phyloP scores from a whole-genome alignment of 2,329 filamentous ascomycete species.

The Aspergillus fumigatiaffinis region DNA sequence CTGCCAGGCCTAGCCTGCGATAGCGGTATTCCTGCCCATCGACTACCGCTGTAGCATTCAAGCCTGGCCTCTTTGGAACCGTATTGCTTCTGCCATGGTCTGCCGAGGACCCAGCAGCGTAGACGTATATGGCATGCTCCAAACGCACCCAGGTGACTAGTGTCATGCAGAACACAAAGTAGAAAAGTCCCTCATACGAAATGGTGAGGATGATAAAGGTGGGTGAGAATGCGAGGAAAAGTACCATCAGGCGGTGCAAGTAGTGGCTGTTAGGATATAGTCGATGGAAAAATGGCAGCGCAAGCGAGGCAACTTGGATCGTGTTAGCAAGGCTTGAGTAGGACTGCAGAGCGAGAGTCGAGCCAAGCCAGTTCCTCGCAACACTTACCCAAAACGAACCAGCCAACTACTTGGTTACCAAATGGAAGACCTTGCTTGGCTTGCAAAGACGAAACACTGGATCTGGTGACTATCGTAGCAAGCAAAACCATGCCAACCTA shows the following conservation, averaged over 20 bases:
- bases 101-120: conserved; percentile 25
- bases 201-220: conserved; percentile 95
- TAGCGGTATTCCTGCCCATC: conserved; percentile 38
- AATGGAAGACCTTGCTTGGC: conserved; percentile 78
- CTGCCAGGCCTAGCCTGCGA: conserved; percentile 73
- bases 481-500: conserved; percentile 73
- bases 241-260: conserved; percentile 78
- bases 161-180: conserved; percentile 79
- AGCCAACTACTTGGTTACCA: conserved; percentile 84
- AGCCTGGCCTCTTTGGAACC: conserved; percentile 18
- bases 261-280: conserved; percentile 81
- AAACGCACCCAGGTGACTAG: conserved; percentile 88
- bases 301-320: conserved; percentile 62
- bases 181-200: conserved; percentile 95
- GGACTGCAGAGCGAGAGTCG: not conserved
- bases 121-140: conserved; percentile 69
- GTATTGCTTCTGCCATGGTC: conserved; percentile 13
- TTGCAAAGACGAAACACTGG: conserved; percentile 79
- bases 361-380: not conserved
- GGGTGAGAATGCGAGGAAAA: conserved; percentile 90
- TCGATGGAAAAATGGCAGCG: conserved; percentile 76
- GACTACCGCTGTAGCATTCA: conserved; percentile 33
- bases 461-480: conserved; percentile 80
- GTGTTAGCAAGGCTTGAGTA: conserved; percentile 7
- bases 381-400: conserved; percentile 67